Conservation (phyloP, 352 stramenopile genomes). For the Globisporangium camurandrum region DNA sequence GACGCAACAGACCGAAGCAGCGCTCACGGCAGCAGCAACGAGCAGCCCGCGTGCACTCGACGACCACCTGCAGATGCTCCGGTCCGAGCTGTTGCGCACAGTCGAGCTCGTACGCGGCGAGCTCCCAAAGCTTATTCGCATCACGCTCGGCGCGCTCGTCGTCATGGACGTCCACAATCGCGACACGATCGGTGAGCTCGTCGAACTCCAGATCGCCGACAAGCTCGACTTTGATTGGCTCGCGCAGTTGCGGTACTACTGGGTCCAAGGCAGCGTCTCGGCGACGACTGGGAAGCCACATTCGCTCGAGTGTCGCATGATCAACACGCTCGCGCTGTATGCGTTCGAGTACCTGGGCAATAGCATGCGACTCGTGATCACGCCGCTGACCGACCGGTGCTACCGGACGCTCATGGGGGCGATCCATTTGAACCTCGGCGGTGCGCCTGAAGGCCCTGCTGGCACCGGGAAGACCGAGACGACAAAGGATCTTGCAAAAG, state of each 20-base stretch:
- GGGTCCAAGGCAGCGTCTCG: conserved; percentile 71
- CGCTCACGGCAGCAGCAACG: conserved; percentile 24
- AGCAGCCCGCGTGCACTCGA: conserved; percentile 35
- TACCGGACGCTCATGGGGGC: conserved; percentile 90
- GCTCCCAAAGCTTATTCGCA: conserved; percentile 89
- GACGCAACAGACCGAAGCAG: conserved; percentile 80
- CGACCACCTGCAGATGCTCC: conserved; percentile 57
- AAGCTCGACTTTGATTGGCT: conserved; percentile 92
- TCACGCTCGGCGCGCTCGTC: conserved; percentile 87
- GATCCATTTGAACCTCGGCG: conserved; percentile 88
- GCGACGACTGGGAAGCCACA: conserved; percentile 85
- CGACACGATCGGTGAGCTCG: conserved; percentile 89
- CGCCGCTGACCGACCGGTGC: conserved; percentile 87
- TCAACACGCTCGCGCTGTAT: conserved; percentile 89
- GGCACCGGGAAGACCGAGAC: conserved; percentile 92
- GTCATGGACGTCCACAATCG: conserved; percentile 96
- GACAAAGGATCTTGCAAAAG: conserved; percentile 89
- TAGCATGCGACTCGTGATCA: conserved; percentile 89
- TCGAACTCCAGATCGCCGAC: conserved; percentile 66
- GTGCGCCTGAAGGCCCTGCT: conserved; percentile 84
- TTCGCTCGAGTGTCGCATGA: conserved; percentile 86
- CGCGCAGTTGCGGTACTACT: conserved; percentile 91
- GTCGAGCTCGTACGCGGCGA: conserved; percentile 90
- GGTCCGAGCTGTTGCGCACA: conserved; percentile 78
- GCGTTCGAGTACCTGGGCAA: conserved; percentile 92